Evolutionary conservation across 2,329 filamentous ascomycete species (phyloP).

Genomic region (Podosphaera aphanis): DNA sequence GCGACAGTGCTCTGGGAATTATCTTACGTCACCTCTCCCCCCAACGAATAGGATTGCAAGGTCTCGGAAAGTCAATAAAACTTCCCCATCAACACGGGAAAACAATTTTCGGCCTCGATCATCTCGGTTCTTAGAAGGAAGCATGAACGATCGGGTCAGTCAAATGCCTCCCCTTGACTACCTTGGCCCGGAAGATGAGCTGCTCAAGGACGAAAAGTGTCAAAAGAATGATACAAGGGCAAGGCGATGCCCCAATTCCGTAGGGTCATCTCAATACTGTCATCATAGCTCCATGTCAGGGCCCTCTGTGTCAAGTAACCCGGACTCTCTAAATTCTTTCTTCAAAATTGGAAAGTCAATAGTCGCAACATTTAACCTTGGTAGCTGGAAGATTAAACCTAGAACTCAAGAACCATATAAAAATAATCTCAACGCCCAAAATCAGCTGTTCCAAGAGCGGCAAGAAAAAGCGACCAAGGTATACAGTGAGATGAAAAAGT

Average conservation of each 20-base stretch:
- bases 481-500: slow-evolving; percentile 29
- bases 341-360: slow-evolving; percentile 31
- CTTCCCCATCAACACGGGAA: slow-evolving; percentile 8
- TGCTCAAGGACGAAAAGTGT: slow-evolving; percentile 2
- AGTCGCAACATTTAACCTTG: slow-evolving; percentile 28
- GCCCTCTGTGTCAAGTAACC: slow-evolving; percentile 7
- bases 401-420: slow-evolving; percentile 15
- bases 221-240: slow-evolving; percentile 3
- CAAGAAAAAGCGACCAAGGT: slow-evolving; percentile 24
- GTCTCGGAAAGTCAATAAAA: slow-evolving; percentile 11
- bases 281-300: slow-evolving; percentile 7
- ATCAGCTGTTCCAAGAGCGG: slow-evolving; percentile 20
- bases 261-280: slow-evolving; percentile 1
- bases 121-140: slow-evolving; percentile 54
- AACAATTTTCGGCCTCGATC: slow-evolving; percentile 23
- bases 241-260: slow-evolving; percentile 5
- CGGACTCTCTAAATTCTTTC: slow-evolving; percentile 20
- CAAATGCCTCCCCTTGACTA: slow-evolving; percentile 27
- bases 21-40: slow-evolving; percentile 17
- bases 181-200: slow-evolving; percentile 9
- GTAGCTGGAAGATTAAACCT: slow-evolving; percentile 22
- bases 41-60: slow-evolving; percentile 4
- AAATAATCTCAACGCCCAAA: slow-evolving; percentile 20
- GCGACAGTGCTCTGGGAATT: slow-evolving; percentile 21
- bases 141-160: slow-evolving; percentile 63